Percentiles rank a stretch among this genome's conserved stretches.
phyloP scores from a whole-genome alignment of 345 rosid genomes.

The Eucalyptus coolabah region DNA sequence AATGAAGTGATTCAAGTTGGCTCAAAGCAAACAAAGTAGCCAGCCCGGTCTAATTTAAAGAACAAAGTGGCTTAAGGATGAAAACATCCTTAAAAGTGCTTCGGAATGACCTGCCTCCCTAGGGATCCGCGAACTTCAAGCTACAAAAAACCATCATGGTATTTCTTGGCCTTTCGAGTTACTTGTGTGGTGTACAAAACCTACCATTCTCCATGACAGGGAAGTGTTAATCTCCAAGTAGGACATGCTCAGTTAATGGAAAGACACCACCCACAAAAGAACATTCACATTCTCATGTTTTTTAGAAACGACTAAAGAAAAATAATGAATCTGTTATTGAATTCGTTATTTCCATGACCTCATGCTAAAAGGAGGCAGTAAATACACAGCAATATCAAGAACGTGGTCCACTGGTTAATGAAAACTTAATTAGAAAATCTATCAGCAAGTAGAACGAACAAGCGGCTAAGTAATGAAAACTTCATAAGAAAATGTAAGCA shows the following conservation, averaged over 20 bases:
- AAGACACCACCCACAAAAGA: background rate
- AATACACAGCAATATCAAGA: background rate
- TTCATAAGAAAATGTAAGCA: background rate
- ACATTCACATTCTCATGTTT: background rate
- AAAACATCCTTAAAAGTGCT: too few species aligned
- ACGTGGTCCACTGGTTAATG: background rate
- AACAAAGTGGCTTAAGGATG: too few species aligned
- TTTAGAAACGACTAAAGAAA: background rate
- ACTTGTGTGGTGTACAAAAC: slow-evolving; percentile 43
- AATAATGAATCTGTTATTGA: background rate
- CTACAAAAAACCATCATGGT: slow-evolving; percentile 44
- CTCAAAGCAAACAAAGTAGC: too few species aligned
- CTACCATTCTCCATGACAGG: slow-evolving; percentile 26
- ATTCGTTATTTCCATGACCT: background rate
- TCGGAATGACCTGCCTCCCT: too few species aligned
- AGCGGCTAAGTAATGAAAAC: background rate
- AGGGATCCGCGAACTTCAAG: too few species aligned
- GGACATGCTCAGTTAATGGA: background rate
- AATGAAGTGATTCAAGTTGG: too few species aligned
- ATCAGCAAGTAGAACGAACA: background rate
- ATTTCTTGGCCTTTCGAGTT: slow-evolving; percentile 50
- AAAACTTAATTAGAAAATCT: background rate
- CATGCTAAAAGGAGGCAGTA: background rate
- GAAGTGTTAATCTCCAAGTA: background rate
- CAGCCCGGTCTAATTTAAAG: too few species aligned